A percentile compares a stretch with the other conserved stretches of the same genome.
Conservation (phyloP, 2,329 filamentous ascomycete genomes). For the Tolypocladium ovalisporum region DNA sequence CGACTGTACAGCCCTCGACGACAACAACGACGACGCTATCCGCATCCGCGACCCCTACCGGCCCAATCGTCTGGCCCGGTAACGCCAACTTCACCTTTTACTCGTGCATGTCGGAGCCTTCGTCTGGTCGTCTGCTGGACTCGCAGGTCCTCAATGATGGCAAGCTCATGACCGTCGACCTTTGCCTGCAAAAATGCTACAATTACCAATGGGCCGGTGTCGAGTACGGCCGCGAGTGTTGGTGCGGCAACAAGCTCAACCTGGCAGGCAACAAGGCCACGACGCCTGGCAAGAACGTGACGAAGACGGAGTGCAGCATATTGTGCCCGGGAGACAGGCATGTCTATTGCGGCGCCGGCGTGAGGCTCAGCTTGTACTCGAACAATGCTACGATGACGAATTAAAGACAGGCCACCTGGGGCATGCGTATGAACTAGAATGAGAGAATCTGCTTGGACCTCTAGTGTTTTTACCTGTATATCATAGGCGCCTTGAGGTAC, state of each 20-base stretch:
- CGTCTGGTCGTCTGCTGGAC: slow-evolving; percentile 18
- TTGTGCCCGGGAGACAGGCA: slow-evolving; percentile 21
- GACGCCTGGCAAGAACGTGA: slow-evolving; percentile 17
- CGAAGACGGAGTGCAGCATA: slow-evolving; percentile 18
- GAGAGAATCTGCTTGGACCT: not conserved
- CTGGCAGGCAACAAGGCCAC: slow-evolving; percentile 12
- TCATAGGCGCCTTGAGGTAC: not conserved
- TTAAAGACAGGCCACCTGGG: too few species aligned
- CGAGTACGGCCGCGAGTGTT: slow-evolving; percentile 27
- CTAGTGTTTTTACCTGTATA: not conserved
- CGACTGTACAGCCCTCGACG: not conserved
- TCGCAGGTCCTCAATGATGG: slow-evolving; percentile 17
- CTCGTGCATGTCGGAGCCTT: slow-evolving; percentile 22
- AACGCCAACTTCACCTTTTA: slow-evolving; percentile 27
- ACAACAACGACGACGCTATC: slow-evolving; percentile 4
- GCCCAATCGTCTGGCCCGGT: slow-evolving; percentile 17
- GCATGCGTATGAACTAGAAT: not conserved
- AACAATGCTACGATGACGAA: not conserved
- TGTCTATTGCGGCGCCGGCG: slow-evolving; percentile 19
- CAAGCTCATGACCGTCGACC: slow-evolving; percentile 20
- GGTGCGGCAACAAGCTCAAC: slow-evolving; percentile 22
- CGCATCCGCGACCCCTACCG: slow-evolving; percentile 11
- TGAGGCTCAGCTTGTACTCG: slow-evolving; percentile 20
- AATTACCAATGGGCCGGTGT: slow-evolving; percentile 23
- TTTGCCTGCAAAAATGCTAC: slow-evolving; percentile 20